Evolutionary conservation across 2,329 filamentous ascomycete genomes (phyloP).

Genomic region (Talaromyces sp.): DNA sequence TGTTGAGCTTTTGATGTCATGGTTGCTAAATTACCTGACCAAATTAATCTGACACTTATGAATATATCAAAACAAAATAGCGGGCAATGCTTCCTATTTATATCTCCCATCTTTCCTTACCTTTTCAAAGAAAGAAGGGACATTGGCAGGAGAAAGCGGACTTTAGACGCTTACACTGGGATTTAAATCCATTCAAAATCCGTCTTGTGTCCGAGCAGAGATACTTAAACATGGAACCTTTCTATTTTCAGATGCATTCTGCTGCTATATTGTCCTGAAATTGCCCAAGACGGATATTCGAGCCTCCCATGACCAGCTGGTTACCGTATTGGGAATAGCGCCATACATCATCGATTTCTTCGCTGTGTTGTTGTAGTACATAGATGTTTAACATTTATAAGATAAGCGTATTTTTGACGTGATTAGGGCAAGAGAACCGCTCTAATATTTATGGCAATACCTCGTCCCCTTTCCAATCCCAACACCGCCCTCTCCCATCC

Average conservation of each 20-base stretch:
- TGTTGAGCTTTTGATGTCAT: not conserved
- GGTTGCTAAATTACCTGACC: not conserved
- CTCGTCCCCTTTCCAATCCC: slow-evolving; percentile 67
- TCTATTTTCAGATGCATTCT: not conserved
- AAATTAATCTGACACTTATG: not conserved
- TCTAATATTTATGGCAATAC: slow-evolving; percentile 48
- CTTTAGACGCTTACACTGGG: not conserved
- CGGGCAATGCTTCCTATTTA: not conserved
- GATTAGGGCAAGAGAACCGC: not conserved
- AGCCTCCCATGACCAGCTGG: not conserved
- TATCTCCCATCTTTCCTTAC: not conserved
- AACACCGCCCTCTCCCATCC: slow-evolving; percentile 60
- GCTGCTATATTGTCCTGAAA: not conserved
- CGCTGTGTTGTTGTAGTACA: not conserved
- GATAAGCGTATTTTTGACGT: not conserved
- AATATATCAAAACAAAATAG: not conserved
- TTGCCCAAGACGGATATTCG: not conserved
- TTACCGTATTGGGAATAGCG: not conserved
- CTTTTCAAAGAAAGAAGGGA: not conserved
- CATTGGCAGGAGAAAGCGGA: not conserved
- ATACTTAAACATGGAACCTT: not conserved
- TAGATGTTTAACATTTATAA: not conserved
- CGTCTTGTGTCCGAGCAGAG: not conserved
- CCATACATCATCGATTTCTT: not conserved
- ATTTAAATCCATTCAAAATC: not conserved